Percentiles rank a stretch among this genome's conserved stretches.
These are phyloP conservation scores for Hypoxylon subgilvum DNA, from an alignment of 495 filamentous ascomycete genomes.

Conservation along the genomic window DNA sequence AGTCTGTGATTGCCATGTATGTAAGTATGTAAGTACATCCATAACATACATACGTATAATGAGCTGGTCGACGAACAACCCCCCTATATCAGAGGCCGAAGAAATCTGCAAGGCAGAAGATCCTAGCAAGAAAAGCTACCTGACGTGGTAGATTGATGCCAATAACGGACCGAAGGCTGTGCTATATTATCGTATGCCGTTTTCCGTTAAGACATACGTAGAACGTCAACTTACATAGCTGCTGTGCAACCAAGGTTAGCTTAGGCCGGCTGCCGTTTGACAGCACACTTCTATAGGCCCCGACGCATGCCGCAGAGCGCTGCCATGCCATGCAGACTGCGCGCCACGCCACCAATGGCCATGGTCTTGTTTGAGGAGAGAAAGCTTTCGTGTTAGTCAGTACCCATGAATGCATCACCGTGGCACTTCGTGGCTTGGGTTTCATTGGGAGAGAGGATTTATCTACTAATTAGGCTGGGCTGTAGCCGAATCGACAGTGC, in stretches of 20 bases:
- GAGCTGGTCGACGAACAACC: constrained; percentile 13
- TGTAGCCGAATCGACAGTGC: constrained; percentile 15
- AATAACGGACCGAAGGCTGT: constrained; percentile 11
- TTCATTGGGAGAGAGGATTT: constrained; percentile 15
- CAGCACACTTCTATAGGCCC: constrained; percentile 4
- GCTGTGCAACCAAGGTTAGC: constrained; percentile 20
- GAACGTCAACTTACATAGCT: constrained; percentile 22
- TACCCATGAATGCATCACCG: constrained; percentile 13
- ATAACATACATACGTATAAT: too few relatives aligned
- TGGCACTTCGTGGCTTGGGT: constrained; percentile 13
- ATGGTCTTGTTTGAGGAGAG: constrained; percentile 4
- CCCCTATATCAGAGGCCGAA: constrained; percentile 14
- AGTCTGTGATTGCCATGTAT: constrained; percentile 8
- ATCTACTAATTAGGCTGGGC: constrained; percentile 5
- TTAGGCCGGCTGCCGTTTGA: constrained; percentile 26
- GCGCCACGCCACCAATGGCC: constrained; percentile 10
- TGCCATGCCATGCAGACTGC: constrained; percentile 20
- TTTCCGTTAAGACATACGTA: constrained; percentile 20
- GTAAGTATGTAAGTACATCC: too few relatives aligned
- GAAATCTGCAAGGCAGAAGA: constrained; percentile 22
- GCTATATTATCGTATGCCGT: constrained; percentile 18
- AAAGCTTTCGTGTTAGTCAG: constrained; percentile 16
- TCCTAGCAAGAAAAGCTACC: constrained; percentile 11
- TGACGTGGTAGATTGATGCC: constrained; percentile 14
- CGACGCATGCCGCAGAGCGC: constrained; percentile 27